These are phyloP conservation scores for Candida sp. DNA, from an alignment of 1,139 yeast genomes.

Conservation along the genomic window DNA sequence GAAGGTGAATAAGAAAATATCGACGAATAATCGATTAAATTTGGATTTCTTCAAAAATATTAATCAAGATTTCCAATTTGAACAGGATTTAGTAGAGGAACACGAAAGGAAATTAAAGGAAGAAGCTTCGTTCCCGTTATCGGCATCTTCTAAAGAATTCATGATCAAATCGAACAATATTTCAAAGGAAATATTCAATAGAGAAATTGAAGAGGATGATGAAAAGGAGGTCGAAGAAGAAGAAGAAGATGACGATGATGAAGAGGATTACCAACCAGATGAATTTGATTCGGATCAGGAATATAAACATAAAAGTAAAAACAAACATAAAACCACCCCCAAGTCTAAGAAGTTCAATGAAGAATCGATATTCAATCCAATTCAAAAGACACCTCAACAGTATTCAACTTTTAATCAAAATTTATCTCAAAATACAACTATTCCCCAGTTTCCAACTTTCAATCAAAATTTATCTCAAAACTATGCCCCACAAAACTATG, in stretches of 20 bases:
- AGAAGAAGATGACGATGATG: constrained; percentile 13
- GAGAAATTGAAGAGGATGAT: constrained; percentile 1
- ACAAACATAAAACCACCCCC: constrained; percentile 12
- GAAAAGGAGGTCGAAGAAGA: constrained; percentile 11
- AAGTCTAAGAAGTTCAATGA: constrained; percentile 3
- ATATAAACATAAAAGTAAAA: constrained; percentile 5
- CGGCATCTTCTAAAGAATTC: constrained; percentile 1
- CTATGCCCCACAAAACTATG: neutral
- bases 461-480: too few species aligned
- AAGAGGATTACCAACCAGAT: constrained; percentile 5
- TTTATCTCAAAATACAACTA: neutral
- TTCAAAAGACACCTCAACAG: constrained; percentile 6
- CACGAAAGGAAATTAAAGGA: constrained; percentile 10
- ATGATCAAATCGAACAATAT: constrained; percentile 1
- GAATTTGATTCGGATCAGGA: constrained; percentile 14
- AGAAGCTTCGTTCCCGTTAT: constrained; percentile 4
- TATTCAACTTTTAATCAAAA: neutral
- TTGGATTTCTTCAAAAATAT: constrained; percentile 6
- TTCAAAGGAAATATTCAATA: neutral
- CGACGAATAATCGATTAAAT: constrained; percentile 6
- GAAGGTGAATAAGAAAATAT: constrained; percentile 16
- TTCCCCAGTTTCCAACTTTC: neutral
- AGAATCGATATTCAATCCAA: constrained; percentile 4
- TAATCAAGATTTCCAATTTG: constrained; percentile 3
- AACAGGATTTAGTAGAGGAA: constrained; percentile 6